Percentiles rank a stretch among this genome's conserved stretches.
Evolutionary conservation across 768 basidiomycete genomes (phyloP).

Genomic region (Daedalea quercina): DNA sequence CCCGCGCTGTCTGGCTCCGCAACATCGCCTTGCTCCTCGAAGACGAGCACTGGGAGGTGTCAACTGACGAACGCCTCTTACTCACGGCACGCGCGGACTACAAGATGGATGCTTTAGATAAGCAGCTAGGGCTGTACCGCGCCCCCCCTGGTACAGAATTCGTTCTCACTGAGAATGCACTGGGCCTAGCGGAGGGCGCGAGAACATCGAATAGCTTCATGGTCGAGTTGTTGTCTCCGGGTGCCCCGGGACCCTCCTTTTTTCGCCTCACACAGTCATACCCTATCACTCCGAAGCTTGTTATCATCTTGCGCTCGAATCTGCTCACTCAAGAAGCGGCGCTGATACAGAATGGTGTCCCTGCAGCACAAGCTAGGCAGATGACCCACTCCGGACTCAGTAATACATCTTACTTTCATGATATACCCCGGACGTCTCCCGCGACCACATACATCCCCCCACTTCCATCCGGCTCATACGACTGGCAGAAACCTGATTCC

Average conservation of each 20-base stretch:
- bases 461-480: background rate
- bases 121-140: conserved; percentile 1
- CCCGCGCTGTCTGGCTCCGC: conserved; percentile 4
- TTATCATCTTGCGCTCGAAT: background rate
- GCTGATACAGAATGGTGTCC: background rate
- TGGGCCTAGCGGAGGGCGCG: background rate
- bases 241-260: background rate
- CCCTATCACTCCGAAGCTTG: background rate
- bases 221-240: background rate
- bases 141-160: background rate
- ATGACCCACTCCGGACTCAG: background rate
- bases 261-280: background rate
- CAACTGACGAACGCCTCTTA: conserved; percentile 1
- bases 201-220: background rate
- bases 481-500: background rate
- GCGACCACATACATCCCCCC: background rate
- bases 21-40: conserved; percentile 3
- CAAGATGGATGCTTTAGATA: background rate
- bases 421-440: background rate
- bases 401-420: background rate
- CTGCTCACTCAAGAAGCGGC: background rate
- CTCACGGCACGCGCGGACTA: background rate
- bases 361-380: background rate
- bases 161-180: conserved; percentile 2
- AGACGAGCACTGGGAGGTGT: conserved; percentile 3